A percentile compares a stretch with the other conserved stretches of the same genome.
Evolutionary conservation across 108 stramenopile species (phyloP).

Genomic region (Cyclotella kingstonii): DNA sequence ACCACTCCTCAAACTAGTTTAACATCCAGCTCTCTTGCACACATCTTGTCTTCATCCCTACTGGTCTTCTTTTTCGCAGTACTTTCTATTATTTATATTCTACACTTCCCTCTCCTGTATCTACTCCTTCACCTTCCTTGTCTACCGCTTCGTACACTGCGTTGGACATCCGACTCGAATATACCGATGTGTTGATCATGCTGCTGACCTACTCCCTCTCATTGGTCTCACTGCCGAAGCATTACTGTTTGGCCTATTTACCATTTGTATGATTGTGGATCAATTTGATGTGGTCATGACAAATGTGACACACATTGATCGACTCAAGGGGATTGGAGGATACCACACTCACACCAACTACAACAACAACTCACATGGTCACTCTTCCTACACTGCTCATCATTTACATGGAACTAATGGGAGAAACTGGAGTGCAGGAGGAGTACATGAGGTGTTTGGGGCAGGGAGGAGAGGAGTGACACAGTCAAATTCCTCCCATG

Average conservation of each 20-base stretch:
- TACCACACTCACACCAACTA: neutral
- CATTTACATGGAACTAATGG: neutral
- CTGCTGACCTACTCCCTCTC: slow-evolving; percentile 62
- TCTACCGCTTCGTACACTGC: slow-evolving; percentile 67
- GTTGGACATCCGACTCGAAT: slow-evolving; percentile 37
- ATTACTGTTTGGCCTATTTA: slow-evolving; percentile 96
- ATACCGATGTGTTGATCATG: slow-evolving; percentile 67
- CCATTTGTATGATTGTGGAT: slow-evolving; percentile 97
- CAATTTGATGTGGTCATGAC: slow-evolving; percentile 90
- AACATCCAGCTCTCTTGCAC: neutral
- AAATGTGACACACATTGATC: slow-evolving; percentile 96
- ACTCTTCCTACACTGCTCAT: too few relatives aligned
- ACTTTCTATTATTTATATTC: slow-evolving; percentile 96
- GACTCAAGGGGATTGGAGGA: slow-evolving; percentile 89
- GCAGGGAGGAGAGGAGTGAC: slow-evolving; percentile 15
- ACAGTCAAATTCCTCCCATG: neutral
- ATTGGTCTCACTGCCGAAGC: slow-evolving; percentile 76
- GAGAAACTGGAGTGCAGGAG: slow-evolving; percentile 30
- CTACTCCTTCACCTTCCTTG: slow-evolving; percentile 78
- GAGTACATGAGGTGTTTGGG: slow-evolving; percentile 83
- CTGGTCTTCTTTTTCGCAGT: slow-evolving; percentile 35
- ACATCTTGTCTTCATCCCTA: too few relatives aligned
- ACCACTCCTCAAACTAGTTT: too few relatives aligned
- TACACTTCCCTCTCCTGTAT: slow-evolving; percentile 90
- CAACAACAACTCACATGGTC: slow-evolving; percentile 3